Conservation (phyloP, 2,329 filamentous ascomycete genomes). For the Claviceps sp. region DNA sequence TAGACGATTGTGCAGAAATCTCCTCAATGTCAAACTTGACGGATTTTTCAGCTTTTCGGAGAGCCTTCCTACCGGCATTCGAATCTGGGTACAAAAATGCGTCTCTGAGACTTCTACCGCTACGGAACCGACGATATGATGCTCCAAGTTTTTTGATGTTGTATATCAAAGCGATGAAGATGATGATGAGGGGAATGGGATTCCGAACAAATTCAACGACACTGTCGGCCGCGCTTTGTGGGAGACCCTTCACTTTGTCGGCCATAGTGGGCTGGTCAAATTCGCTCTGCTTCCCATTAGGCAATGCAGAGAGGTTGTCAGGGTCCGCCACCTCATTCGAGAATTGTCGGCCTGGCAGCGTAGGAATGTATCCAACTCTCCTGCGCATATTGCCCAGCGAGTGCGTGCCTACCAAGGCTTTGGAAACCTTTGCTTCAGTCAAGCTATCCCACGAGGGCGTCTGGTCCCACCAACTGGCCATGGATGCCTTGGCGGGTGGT, state of each 20-base stretch:
- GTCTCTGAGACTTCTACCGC: slow-evolving; percentile 18
- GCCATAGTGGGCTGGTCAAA: slow-evolving; percentile 30
- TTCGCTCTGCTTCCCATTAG: slow-evolving; percentile 12
- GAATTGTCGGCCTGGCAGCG: slow-evolving; percentile 20
- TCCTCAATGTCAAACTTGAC: not conserved
- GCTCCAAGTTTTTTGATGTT: slow-evolving; percentile 32
- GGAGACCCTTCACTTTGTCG: slow-evolving; percentile 36
- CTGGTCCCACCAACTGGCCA: slow-evolving; percentile 34
- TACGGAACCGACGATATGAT: slow-evolving; percentile 22
- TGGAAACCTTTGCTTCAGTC: slow-evolving; percentile 35
- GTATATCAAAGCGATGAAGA: slow-evolving; percentile 28
- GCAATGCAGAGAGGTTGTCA: slow-evolving; percentile 22
- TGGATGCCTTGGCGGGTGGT: slow-evolving; percentile 31
- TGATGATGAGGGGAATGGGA: slow-evolving; percentile 34
- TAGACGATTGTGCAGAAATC: not conserved
- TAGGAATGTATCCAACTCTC: slow-evolving; percentile 22
- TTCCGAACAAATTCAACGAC: slow-evolving; percentile 43
- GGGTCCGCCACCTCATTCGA: slow-evolving; percentile 16
- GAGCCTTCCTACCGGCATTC: not conserved
- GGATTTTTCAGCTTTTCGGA: not conserved
- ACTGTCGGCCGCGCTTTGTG: slow-evolving; percentile 34
- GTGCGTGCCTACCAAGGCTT: slow-evolving; percentile 60
- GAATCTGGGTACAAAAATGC: slow-evolving; percentile 8
- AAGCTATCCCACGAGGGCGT: slow-evolving; percentile 25
- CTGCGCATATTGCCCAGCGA: slow-evolving; percentile 28